Evolutionary conservation across 2,329 filamentous ascomycete species (phyloP).

Genomic region (Pseudocercospora ulei): DNA sequence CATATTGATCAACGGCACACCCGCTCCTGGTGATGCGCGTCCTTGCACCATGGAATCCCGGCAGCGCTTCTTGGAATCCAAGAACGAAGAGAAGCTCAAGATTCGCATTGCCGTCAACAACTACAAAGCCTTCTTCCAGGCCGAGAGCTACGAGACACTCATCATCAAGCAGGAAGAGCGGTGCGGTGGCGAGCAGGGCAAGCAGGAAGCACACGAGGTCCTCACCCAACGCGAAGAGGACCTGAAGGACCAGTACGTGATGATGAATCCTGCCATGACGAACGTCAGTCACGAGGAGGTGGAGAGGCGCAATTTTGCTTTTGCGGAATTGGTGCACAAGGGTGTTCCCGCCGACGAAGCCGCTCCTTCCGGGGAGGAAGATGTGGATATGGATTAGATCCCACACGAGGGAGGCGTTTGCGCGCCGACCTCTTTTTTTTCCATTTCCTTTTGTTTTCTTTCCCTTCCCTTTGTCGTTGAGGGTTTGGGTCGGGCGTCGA

Average conservation of each 20-base stretch:
- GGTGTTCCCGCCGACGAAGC: constrained; percentile 16
- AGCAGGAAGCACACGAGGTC: constrained; percentile 32
- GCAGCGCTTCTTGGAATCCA: constrained; percentile 22
- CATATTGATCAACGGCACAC: constrained; percentile 11
- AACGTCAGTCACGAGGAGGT: constrained; percentile 41
- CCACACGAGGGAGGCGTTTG: too few species aligned
- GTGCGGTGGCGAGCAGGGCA: constrained; percentile 32
- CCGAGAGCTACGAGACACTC: constrained; percentile 38
- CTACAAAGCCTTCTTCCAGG: constrained; percentile 40
- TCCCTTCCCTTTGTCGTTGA: too few species aligned
- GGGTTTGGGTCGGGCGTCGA: too few species aligned
- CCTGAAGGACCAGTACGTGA: constrained; percentile 37
- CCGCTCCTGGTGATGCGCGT: constrained; percentile 3
- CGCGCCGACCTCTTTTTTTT: too few species aligned
- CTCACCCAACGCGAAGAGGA: constrained; percentile 33
- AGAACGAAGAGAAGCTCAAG: constrained; percentile 38
- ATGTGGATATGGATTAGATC: constrained; percentile 27
- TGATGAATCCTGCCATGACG: constrained; percentile 42
- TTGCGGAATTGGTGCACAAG: constrained; percentile 22
- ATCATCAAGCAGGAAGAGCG: constrained; percentile 33
- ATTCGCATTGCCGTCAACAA: constrained; percentile 40
- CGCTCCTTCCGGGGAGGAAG: constrained; percentile 19
- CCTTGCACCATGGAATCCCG: constrained; percentile 14
- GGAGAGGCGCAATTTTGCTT: constrained; percentile 37
- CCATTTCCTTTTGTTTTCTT: too few species aligned